Conservation (phyloP, 2,329 filamentous ascomycete species). For the Ceratocystis colombiana region DNA sequence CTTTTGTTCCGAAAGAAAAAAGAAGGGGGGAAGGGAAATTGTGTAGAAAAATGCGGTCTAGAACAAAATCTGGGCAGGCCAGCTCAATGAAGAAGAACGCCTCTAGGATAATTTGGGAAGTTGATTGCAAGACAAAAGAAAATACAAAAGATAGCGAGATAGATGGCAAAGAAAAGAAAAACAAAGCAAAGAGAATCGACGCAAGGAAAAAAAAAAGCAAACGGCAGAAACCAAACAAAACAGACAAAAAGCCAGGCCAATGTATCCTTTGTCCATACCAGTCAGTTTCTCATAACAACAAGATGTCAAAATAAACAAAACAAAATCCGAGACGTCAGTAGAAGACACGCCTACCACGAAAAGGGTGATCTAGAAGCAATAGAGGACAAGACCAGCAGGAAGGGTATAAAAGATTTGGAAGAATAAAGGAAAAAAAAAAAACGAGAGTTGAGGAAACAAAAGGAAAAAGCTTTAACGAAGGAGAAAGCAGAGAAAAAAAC, state of each 20-base stretch:
- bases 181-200: neutral
- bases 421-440: conserved; percentile 18
- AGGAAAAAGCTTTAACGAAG: neutral
- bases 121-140: conserved; percentile 11
- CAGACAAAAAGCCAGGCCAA: conserved; percentile 10
- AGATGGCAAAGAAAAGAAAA: neutral
- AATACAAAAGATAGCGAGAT: conserved; percentile 1
- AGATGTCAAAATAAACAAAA: conserved; percentile 12
- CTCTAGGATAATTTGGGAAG: conserved; percentile 5
- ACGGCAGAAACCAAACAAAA: neutral
- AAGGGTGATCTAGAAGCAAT: conserved; percentile 1
- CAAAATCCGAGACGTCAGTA: conserved; percentile 10
- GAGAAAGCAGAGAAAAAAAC: conserved; percentile 1
- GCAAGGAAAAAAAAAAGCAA: conserved; percentile 13
- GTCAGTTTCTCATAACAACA: conserved; percentile 16
- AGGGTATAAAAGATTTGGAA: conserved; percentile 13
- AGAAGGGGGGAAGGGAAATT: neutral
- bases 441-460: neutral
- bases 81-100: conserved; percentile 15
- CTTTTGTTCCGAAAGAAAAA: conserved; percentile 13
- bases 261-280: conserved; percentile 18
- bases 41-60: conserved; percentile 11
- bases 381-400: neutral
- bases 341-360: neutral
- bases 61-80: conserved; percentile 12